phyloP scores from a whole-genome alignment of 1,284 basidiomycete genomes.

The Phylloporus gajari region DNA sequence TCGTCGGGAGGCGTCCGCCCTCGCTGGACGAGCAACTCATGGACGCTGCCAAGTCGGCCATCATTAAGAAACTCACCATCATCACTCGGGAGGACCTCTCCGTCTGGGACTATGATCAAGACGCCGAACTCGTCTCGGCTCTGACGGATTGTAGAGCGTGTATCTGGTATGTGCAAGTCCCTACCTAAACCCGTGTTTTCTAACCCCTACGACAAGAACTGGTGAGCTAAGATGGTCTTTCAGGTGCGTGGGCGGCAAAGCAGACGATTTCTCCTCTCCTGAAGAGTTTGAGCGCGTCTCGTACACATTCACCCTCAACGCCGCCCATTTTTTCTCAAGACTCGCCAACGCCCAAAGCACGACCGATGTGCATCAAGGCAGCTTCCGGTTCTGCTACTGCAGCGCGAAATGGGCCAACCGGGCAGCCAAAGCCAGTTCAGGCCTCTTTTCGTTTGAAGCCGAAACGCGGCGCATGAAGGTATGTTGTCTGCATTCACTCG shows the following conservation, averaged over 20 bases:
- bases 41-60: constrained; percentile 22
- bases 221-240: constrained; percentile 10
- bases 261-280: constrained; percentile 30
- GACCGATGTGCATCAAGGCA: background rate
- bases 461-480: constrained; percentile 40
- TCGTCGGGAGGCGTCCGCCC: constrained; percentile 35
- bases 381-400: constrained; percentile 41
- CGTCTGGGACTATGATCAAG: constrained; percentile 39
- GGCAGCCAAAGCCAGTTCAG: constrained; percentile 18
- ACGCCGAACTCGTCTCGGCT: constrained; percentile 32
- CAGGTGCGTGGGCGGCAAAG: constrained; percentile 41
- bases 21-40: constrained; percentile 33
- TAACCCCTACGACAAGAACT: no score
- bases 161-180: constrained; percentile 31
- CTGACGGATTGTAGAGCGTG: constrained; percentile 37
- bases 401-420: constrained; percentile 38
- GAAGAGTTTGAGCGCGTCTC: constrained; percentile 41
- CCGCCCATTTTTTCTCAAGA: constrained; percentile 33
- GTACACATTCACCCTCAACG: constrained; percentile 38
- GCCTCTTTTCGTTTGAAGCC: constrained; percentile 30
- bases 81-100: constrained; percentile 39
- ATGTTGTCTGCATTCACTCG: background rate
- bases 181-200: background rate
- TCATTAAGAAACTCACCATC: constrained; percentile 35
- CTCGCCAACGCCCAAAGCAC: constrained; percentile 21